phyloP scores from a whole-genome alignment of 148 eudicot species.

The Vaccinium corymbosum region DNA sequence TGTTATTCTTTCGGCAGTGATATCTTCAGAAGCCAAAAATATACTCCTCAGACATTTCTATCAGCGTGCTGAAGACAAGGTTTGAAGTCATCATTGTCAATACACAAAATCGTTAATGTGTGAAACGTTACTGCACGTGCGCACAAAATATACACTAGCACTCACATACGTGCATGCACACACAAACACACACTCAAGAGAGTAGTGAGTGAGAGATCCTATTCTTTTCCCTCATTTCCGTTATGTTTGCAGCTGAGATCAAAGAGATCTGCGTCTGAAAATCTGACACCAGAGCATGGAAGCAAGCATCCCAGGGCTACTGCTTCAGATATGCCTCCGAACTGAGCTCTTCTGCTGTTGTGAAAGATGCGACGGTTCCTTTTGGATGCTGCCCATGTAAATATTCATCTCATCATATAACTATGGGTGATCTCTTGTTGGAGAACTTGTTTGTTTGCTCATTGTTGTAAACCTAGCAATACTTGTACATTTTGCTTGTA shows the following conservation, averaged over 20 bases:
- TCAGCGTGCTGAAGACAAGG: constrained; percentile 80
- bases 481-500: constrained; percentile 13
- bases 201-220: neutral
- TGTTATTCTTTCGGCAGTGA: constrained; percentile 41
- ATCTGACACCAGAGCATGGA: constrained; percentile 49
- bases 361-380: neutral
- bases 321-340: constrained; percentile 31
- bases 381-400: neutral
- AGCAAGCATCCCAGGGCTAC: constrained; percentile 62
- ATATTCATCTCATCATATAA: neutral
- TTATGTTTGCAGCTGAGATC: constrained; percentile 43
- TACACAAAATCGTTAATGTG: neutral
- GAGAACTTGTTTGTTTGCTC: neutral
- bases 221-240: neutral
- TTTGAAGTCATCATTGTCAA: constrained; percentile 16
- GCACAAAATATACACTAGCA: neutral
- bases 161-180: neutral
- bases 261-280: constrained; percentile 63
- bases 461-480: constrained; percentile 11
- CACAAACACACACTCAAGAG: neutral
- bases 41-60: constrained; percentile 75
- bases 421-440: neutral
- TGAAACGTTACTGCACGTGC: neutral
- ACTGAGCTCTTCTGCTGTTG: constrained; percentile 5
- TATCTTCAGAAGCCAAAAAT: constrained; percentile 64